These are phyloP conservation scores for Amaranthus palmeri DNA, from an alignment of 148 eudicot genomes.

Conservation along the genomic window DNA sequence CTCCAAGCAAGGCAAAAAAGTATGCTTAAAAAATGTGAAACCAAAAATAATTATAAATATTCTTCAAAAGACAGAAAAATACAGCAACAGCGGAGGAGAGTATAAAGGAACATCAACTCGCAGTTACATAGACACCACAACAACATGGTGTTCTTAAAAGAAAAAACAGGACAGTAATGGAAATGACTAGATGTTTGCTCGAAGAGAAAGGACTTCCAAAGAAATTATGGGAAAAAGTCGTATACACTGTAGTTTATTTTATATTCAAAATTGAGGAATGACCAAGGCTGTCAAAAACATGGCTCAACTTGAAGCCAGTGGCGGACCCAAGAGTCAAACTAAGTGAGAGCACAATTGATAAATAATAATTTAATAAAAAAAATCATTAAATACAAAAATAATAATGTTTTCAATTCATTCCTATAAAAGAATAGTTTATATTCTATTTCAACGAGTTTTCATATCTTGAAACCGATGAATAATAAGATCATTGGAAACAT, in stretches of 20 bases:
- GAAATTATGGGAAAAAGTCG: constrained; percentile 13
- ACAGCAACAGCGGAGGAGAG: too few species aligned
- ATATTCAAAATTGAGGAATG: constrained; percentile 3
- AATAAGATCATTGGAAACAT: background rate
- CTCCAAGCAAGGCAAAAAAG: too few species aligned
- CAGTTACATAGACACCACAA: constrained; percentile 5
- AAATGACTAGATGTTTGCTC: constrained; percentile 16
- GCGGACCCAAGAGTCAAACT: background rate
- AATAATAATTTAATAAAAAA: too few species aligned
- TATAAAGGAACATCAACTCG: background rate
- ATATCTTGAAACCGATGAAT: too few species aligned
- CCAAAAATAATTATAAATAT: too few species aligned
- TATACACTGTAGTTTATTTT: background rate
- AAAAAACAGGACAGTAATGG: constrained; percentile 3
- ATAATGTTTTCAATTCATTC: too few species aligned
- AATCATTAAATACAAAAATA: too few species aligned
- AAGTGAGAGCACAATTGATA: too few species aligned
- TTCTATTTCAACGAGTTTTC: too few species aligned
- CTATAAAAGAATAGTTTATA: too few species aligned
- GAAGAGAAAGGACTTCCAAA: constrained; percentile 9
- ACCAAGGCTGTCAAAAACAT: background rate
- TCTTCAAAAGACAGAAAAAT: too few species aligned
- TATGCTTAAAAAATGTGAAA: too few species aligned
- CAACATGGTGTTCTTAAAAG: constrained; percentile 7
- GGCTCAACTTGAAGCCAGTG: background rate